Evolutionary conservation across 345 rosid genomes (phyloP), one percentile per base, ranked within the genome.

Genomic region (Moricandia arvensis): DNA sequence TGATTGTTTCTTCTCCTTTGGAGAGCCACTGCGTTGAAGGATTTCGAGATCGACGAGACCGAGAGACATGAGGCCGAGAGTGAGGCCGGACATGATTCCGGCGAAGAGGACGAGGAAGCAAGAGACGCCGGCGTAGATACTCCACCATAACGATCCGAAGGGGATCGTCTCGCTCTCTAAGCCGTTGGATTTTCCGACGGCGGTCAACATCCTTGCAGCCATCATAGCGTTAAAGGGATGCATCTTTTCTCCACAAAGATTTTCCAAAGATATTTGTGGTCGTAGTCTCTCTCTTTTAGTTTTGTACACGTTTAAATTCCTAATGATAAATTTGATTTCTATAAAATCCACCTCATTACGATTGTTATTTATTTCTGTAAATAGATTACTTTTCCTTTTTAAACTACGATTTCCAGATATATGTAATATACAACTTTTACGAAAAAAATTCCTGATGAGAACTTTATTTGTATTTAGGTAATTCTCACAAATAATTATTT

Each of bases 1-100:
- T 7, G 97, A 90, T 85, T 94, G 98, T 51, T 51, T 94, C 85
- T 94, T 94, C 85, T 94, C 96, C 35, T 71, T 18, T 12, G 83
- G 60, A 16, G 90, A 83, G 58, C 98, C 98, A 78, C 97, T 91
- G 3, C 93, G 89, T 75, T 89, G 97, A 64, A 91, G 96, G 43
- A 94, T 90, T 74, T 94, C 97, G 27, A 94, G 97, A 30, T 94
- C 97, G 65, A 91, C 98, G 71, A 84, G 91, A 18, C 98, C 87
- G 9, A 94, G 90, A 29, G 97, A 91, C 98, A 94, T 94, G 47
- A 94, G 87, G 6, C 98, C 98, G 4, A 94, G 80, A 38, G 98
- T 94, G 51, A 94, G 91, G 27, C 98, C 98, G 0, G 97, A 94
- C 98, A 94, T 94, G 65, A 90, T 85, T 3, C 98, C 97, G 15